Evolutionary conservation across 495 filamentous ascomycete species (phyloP).

Genomic region (Xylaria bambusicola): DNA sequence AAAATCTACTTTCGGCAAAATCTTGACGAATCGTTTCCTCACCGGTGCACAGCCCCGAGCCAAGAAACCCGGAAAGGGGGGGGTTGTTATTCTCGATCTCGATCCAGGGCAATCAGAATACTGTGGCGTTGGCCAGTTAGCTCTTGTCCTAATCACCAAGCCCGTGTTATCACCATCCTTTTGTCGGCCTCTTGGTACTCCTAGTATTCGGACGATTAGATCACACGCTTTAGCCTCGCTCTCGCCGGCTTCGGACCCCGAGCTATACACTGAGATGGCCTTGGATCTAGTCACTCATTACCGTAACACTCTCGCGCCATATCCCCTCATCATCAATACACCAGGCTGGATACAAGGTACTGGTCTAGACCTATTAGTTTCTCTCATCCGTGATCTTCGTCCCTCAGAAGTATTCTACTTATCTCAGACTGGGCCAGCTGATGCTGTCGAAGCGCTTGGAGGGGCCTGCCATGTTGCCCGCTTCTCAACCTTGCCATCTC

Average conservation of each 20-base stretch:
- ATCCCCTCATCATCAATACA: conserved; percentile 76
- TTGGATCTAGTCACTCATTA: conserved; percentile 70
- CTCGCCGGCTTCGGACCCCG: conserved; percentile 68
- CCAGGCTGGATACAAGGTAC: conserved; percentile 81
- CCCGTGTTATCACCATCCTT: conserved; percentile 76
- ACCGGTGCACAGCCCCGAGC: conserved; percentile 39
- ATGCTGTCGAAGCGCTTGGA: conserved; percentile 61
- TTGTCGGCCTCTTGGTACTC: conserved; percentile 59
- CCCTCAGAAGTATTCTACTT: conserved; percentile 72
- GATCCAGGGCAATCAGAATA: conserved; percentile 87
- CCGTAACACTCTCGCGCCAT: conserved; percentile 42
- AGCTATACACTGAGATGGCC: conserved; percentile 67
- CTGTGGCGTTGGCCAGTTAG: conserved; percentile 73
- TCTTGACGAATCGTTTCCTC: conserved; percentile 75
- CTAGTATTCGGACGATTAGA: conserved; percentile 47
- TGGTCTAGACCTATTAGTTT: conserved; percentile 68
- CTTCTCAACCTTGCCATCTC: conserved; percentile 56
- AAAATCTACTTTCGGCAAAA: conserved; percentile 80
- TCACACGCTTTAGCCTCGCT: conserved; percentile 73
- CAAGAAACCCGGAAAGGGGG: conserved; percentile 29
- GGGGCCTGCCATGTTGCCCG: conserved; percentile 36
- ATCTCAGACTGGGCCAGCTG: conserved; percentile 67
- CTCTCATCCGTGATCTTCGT: conserved; percentile 54
- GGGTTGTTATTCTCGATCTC: conserved; percentile 71
- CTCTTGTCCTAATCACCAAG: conserved; percentile 62